Conservation (phyloP, 2,329 filamentous ascomycete species). For the Fusarium palustre region DNA sequence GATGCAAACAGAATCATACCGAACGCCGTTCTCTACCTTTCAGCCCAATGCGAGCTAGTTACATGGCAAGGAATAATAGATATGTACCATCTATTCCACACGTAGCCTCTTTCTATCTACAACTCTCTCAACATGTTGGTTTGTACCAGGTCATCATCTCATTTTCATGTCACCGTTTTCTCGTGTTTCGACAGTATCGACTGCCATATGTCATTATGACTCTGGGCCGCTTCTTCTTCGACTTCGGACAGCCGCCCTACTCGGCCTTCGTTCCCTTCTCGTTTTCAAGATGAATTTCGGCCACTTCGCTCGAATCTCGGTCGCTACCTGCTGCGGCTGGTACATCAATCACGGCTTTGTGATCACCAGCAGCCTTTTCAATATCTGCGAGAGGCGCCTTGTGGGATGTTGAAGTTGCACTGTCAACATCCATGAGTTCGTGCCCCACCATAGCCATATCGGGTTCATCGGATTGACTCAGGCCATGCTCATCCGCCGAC, state of each 20-base stretch:
- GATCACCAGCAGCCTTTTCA: slow-evolving; percentile 51
- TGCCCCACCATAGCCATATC: slow-evolving; percentile 50
- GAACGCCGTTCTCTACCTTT: slow-evolving; percentile 31
- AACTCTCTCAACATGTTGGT: slow-evolving; percentile 22
- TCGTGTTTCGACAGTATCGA: slow-evolving; percentile 26
- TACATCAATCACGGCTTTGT: slow-evolving; percentile 56
- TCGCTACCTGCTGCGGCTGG: slow-evolving; percentile 53
- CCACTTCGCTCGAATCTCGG: slow-evolving; percentile 58
- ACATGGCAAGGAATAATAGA: slow-evolving; percentile 5
- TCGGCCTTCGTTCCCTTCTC: slow-evolving; percentile 47
- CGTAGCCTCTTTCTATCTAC: slow-evolving; percentile 38
- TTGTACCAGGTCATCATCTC: slow-evolving; percentile 25
- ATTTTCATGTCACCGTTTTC: slow-evolving; percentile 31
- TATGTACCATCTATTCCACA: slow-evolving; percentile 37
- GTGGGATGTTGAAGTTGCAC: slow-evolving; percentile 30
- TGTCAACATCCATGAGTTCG: slow-evolving; percentile 20
- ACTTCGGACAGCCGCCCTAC: slow-evolving; percentile 33
- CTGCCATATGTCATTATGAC: slow-evolving; percentile 23
- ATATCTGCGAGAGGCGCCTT: slow-evolving; percentile 46
- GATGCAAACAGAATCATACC: slow-evolving; percentile 30
- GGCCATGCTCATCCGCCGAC: slow-evolving; percentile 52
- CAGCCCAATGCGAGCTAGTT: slow-evolving; percentile 22
- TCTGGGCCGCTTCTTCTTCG: slow-evolving; percentile 23
- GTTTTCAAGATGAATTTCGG: slow-evolving; percentile 63
- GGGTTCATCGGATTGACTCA: slow-evolving; percentile 42